These are phyloP conservation scores for Fusarium sp. DNA, from an alignment of 2,329 filamentous ascomycete genomes.

Conservation along the genomic window DNA sequence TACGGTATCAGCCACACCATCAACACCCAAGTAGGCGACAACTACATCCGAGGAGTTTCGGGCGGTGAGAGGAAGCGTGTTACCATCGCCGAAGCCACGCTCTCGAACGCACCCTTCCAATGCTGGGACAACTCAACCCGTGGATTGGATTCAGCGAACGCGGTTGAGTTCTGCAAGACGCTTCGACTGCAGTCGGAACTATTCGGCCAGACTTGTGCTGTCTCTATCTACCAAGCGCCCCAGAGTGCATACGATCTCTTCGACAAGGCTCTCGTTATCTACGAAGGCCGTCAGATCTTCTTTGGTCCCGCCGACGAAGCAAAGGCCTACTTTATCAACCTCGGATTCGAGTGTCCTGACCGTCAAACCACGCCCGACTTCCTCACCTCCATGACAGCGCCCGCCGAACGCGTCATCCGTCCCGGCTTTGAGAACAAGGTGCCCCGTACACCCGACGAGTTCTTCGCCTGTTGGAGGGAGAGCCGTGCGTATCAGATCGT, in stretches of 20 bases:
- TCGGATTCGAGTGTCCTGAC: constrained; percentile 73
- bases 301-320: constrained; percentile 71
- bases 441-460: constrained; percentile 56
- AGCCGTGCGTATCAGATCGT: constrained; percentile 40
- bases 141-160: constrained; percentile 50
- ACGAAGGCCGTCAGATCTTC: constrained; percentile 76
- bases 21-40: constrained; percentile 79
- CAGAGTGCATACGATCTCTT: constrained; percentile 72
- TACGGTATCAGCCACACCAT: constrained; percentile 82
- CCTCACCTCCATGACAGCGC: constrained; percentile 67
- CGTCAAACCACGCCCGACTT: constrained; percentile 76
- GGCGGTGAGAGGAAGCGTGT: constrained; percentile 84
- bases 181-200: constrained; percentile 48
- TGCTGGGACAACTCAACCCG: constrained; percentile 54
- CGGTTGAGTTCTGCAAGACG: constrained; percentile 48
- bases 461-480: constrained; percentile 54
- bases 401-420: constrained; percentile 53
- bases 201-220: constrained; percentile 44
- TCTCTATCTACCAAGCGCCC: constrained; percentile 72
- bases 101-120: constrained; percentile 62
- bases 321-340: constrained; percentile 70
- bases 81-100: constrained; percentile 77
- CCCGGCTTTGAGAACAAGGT: constrained; percentile 53
- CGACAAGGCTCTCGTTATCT: constrained; percentile 76
- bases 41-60: constrained; percentile 76